These are phyloP conservation scores for Solidago caesia DNA, from an alignment of 129 eudicot genomes.

Conservation along the genomic window DNA sequence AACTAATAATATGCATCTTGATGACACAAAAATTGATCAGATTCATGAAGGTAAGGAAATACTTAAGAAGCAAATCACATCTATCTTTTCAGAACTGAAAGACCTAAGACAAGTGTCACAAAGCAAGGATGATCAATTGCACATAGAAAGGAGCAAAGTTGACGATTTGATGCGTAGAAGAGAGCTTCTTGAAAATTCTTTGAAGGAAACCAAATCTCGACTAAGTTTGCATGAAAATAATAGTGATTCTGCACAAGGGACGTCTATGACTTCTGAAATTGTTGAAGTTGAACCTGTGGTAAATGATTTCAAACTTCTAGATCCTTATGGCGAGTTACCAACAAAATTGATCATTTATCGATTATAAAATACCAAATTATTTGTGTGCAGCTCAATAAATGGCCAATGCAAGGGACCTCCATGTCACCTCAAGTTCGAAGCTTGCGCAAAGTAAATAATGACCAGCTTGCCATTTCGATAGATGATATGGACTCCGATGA, in stretches of 20 bases:
- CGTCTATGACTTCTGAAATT: slow-evolving; percentile 58
- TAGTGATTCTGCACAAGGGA: slow-evolving; percentile 43
- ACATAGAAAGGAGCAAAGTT: slow-evolving; percentile 56
- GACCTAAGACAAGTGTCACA: slow-evolving; percentile 53
- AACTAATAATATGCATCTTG: slow-evolving; percentile 36
- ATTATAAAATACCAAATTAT: slow-evolving; percentile 2
- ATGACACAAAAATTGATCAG: slow-evolving; percentile 31
- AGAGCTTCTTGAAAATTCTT: slow-evolving; percentile 52
- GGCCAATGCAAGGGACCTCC: slow-evolving; percentile 60
- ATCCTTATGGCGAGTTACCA: slow-evolving; percentile 4
- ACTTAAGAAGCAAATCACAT: slow-evolving; percentile 53
- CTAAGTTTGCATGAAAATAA: slow-evolving; percentile 47
- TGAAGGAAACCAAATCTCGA: slow-evolving; percentile 62
- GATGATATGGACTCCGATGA: slow-evolving; percentile 68
- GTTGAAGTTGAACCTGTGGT: slow-evolving; percentile 82
- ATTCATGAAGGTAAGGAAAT: slow-evolving; percentile 49
- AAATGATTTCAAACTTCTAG: slow-evolving; percentile 23
- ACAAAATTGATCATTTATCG: not conserved
- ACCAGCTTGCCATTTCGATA: slow-evolving; percentile 85
- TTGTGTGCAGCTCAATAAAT: slow-evolving; percentile 60
- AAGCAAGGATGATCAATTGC: slow-evolving; percentile 56
- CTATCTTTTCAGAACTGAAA: slow-evolving; percentile 63
- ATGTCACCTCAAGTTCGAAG: slow-evolving; percentile 86
- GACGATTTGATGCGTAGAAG: slow-evolving; percentile 52
- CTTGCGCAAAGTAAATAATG: slow-evolving; percentile 79